Evolutionary conservation across 2,329 filamentous ascomycete genomes (phyloP).

Genomic region (Penicillium frequentans): DNA sequence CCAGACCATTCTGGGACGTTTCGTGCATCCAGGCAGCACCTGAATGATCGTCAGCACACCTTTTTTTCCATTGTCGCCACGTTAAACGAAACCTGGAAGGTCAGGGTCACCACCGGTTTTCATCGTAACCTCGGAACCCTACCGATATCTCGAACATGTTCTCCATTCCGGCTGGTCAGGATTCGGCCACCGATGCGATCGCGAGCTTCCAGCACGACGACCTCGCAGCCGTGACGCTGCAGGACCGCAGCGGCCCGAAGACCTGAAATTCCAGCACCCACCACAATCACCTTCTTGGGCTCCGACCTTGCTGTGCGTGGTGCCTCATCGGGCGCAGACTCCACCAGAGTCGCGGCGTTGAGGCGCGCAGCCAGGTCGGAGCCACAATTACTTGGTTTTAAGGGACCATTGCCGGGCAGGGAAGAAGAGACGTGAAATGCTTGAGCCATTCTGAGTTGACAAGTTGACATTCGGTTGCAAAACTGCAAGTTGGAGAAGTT

Average conservation of each 20-base stretch:
- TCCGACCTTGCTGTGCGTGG: conserved; percentile 20
- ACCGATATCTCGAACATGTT: conserved; percentile 41
- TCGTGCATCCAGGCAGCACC: conserved; percentile 50
- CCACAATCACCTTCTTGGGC: conserved; percentile 30
- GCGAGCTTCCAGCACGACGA: conserved; percentile 36
- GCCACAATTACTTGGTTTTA: conserved; percentile 28
- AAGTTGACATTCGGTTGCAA: conserved; percentile 27
- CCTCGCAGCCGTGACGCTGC: conserved; percentile 34
- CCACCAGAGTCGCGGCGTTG: conserved; percentile 18
- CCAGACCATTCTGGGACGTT: conserved; percentile 46
- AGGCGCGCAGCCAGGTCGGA: conserved; percentile 21
- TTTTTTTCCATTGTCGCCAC: neutral
- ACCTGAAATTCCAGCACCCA: conserved; percentile 39
- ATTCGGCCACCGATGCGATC: conserved; percentile 41
- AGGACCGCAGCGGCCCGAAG: conserved; percentile 37
- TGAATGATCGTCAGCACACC: conserved; percentile 12
- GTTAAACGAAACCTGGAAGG: neutral
- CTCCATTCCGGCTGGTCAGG: conserved; percentile 38
- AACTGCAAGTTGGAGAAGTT: neutral
- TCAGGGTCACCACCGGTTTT: neutral
- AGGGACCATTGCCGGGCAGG: conserved; percentile 13
- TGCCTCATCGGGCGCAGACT: conserved; percentile 22
- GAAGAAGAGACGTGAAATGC: conserved; percentile 23
- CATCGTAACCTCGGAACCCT: conserved; percentile 15
- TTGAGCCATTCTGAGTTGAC: conserved; percentile 32